Evolutionary conservation across 1,139 yeast genomes (phyloP), one percentile per base, ranked within the genome.

Genomic region (Pneumocystis jirovecii): DNA sequence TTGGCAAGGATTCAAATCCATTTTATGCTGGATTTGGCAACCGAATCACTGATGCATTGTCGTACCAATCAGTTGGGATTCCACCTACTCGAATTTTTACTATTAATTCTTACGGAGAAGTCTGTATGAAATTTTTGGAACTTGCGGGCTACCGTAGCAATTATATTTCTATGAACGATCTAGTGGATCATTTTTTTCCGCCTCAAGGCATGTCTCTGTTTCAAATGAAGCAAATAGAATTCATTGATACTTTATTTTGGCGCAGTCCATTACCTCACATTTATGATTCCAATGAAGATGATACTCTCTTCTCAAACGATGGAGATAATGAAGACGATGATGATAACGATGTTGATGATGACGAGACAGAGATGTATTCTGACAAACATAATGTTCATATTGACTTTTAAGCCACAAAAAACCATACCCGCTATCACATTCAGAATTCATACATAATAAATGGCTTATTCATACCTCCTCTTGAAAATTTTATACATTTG

Each of bases 1-100:
- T 74, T 69, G 76, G 73, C 15, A 74, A 73, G 59, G 72, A 71
- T 3, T 71, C 73, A 57, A 86, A 91, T 0, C 97, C 97, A 3
- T 95, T 95, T 72, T 91, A 89, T 75, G 98, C 98, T 5, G 99
- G 98, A 0, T 95, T 95, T 74, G 99, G 99, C 31, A 95, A 95
- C 74, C 80, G 96, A 70, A 93, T 95, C 68, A 95, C 99, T 0
- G 99, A 95, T 77, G 98, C 98, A 5, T 81, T 95, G 66, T 89
- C 97, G 67, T 95, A 95, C 75, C 80, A 98, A 71, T 87, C 93
- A 15, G 98, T 93, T 3, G 90, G 95, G 15, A 89, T 95, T 8
- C 98, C 98, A 1, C 85, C 96, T 42, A 95, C 96, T 60, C 81
- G 96, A 69, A 91, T 95, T 62, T 95, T 95, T 74, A 95, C 99